Evolutionary conservation across 2,329 filamentous ascomycete species (phyloP).

Genomic region (Aschersonia sp.): DNA sequence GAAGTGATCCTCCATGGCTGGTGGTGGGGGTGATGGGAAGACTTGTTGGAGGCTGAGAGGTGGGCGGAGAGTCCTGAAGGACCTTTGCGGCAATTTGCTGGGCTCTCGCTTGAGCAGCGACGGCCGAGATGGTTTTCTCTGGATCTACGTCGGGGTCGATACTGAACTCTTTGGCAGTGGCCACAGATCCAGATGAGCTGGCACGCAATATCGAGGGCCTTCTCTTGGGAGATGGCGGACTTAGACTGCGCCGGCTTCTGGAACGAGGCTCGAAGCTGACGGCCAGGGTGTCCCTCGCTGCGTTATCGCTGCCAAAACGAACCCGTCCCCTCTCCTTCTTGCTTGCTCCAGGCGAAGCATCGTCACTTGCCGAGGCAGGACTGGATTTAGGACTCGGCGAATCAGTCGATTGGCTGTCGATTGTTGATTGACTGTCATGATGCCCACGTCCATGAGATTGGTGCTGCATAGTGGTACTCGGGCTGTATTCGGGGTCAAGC

Average conservation of each 20-base stretch:
- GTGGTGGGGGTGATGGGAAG: conserved; percentile 13
- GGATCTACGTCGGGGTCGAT: conserved; percentile 12
- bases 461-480: not conserved
- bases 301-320: conserved; percentile 32
- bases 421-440: not conserved
- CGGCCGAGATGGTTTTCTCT: conserved; percentile 17
- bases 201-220: conserved; percentile 28
- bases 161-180: conserved; percentile 10
- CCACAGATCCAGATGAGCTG: conserved; percentile 23
- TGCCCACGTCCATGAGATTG: not conserved
- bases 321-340: conserved; percentile 32
- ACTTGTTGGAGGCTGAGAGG: conserved; percentile 23
- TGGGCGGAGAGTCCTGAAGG: conserved; percentile 19
- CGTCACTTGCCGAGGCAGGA: not conserved
- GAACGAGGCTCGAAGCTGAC: conserved; percentile 4
- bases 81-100: conserved; percentile 26
- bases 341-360: not conserved
- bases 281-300: conserved; percentile 12
- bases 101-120: conserved; percentile 28
- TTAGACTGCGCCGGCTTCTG: not conserved
- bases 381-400: not conserved
- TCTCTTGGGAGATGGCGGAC: conserved; percentile 12
- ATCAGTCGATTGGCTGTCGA: not conserved
- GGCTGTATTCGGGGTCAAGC: not conserved
- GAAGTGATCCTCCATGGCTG: conserved; percentile 12